Evolutionary conservation across 1,284 basidiomycete species (phyloP), one percentile per base, ranked within the genome.

Genomic region (Xanthoconium separans): DNA sequence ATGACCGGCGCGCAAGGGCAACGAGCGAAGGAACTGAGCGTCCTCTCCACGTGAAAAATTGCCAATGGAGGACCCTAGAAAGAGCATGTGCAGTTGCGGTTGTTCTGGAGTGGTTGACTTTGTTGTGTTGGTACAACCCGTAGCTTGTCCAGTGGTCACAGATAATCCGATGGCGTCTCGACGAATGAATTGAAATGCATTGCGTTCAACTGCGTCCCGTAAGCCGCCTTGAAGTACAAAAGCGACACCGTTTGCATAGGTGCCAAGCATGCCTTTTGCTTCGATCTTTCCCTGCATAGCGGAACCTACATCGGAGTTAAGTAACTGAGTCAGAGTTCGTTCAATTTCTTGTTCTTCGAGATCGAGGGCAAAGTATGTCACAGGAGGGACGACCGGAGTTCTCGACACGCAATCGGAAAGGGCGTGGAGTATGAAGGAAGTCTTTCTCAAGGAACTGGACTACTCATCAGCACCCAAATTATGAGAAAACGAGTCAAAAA

Each of bases 11-110:
- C 88, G 83, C 43, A 99, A 78, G 12, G 93, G 92, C 22, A 97
- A 77, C 1, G 83, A 82, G 13, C 80, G 80, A 50, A 99, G 80
- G 73, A 99, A 98, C 0, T 79, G 74, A 1, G 80, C 80, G 8
- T 89, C 91, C 27, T 81, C 87, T 16, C 78, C 76, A 24, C 93
- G 83, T n/a, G 78, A 70, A 70, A 98, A 98, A 75, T 98, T 98
- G 13, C 96, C 96, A 13, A 98, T 74, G 1, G 93, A 94, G 0
- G 92, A 96, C 0, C 96, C 96, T n/a, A 98, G 78, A 78, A 97
- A 98, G 55, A 98, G 75, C 53, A 98, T 75, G 65, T 95, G 93
- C 33, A 93, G 70, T 10, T 89, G 89, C 2, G 67, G 59, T 24
- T 67, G 63, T 36, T 71, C 77, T 11, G 75, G 73, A 0, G 73